phyloP scores from a whole-genome alignment of 345 rosid genomes.

The Heritiera fomes region DNA sequence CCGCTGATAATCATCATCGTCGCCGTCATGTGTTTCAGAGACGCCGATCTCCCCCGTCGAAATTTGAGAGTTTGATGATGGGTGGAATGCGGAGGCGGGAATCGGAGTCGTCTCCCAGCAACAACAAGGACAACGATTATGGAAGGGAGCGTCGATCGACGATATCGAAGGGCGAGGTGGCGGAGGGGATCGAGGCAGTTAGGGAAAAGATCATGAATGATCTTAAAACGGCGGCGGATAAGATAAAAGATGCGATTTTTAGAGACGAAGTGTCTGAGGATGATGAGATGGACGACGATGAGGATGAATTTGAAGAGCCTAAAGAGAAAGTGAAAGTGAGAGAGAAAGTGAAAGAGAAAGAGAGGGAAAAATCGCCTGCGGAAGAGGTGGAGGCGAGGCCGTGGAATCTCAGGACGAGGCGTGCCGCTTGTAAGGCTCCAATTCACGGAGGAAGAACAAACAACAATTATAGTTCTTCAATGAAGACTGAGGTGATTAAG shows the following conservation, averaged over 20 bases:
- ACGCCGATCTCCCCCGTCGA: conserved; percentile 38
- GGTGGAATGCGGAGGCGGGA: conserved; percentile 20
- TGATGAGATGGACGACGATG: conserved; percentile 23
- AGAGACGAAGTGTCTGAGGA: conserved; percentile 34
- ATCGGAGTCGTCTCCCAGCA: conserved; percentile 14
- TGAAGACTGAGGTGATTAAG: conserved; percentile 32
- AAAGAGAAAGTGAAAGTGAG: conserved; percentile 10
- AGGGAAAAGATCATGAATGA: conserved; percentile 57
- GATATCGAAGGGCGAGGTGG: conserved; percentile 34
- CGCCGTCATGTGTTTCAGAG: conserved; percentile 15
- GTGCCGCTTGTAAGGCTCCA: conserved; percentile 58
- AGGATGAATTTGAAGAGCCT: conserved; percentile 18
- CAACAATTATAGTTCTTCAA: conserved; percentile 33
- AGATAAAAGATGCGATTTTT: conserved; percentile 46
- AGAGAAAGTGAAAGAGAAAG: conserved; percentile 24
- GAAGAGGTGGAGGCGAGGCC: conserved; percentile 45
- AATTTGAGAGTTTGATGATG: conserved; percentile 22
- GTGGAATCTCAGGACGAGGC: conserved; percentile 83
- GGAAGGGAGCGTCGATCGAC: conserved; percentile 7
- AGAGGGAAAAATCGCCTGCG: conserved; percentile 34
- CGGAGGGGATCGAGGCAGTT: conserved; percentile 62
- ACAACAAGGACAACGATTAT: neutral
- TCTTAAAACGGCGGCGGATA: conserved; percentile 51
- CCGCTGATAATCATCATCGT: conserved; percentile 31
- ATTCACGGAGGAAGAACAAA: conserved; percentile 21